A percentile compares a stretch with the other conserved stretches of the same genome.
These are phyloP conservation scores for Vitis cinerea DNA, from an alignment of 164 flowering plant genomes.

Conservation along the genomic window DNA sequence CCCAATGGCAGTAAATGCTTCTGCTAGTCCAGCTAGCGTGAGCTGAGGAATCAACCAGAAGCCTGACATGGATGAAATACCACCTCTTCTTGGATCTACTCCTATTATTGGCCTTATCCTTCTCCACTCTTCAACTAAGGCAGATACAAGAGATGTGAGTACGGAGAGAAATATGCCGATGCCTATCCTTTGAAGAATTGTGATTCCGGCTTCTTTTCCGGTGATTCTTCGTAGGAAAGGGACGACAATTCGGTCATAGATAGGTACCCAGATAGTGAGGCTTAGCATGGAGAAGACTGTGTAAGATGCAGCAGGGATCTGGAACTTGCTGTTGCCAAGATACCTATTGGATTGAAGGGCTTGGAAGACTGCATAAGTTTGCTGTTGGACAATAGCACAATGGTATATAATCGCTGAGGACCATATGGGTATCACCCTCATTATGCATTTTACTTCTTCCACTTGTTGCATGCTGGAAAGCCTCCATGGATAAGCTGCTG, in stretches of 20 bases:
- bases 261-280: slow-evolving; percentile 42
- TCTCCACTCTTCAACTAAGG: slow-evolving; percentile 35
- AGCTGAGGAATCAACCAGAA: slow-evolving; percentile 53
- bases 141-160: slow-evolving; percentile 31
- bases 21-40: slow-evolving; percentile 40
- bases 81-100: slow-evolving; percentile 26
- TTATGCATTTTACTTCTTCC: slow-evolving; percentile 76
- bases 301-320: slow-evolving; percentile 56
- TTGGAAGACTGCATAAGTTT: slow-evolving; percentile 54
- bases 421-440: slow-evolving; percentile 77
- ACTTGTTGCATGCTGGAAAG: slow-evolving; percentile 73
- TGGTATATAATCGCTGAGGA: slow-evolving; percentile 21
- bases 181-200: slow-evolving; percentile 54
- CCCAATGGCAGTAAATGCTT: slow-evolving; percentile 44
- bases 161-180: slow-evolving; percentile 40
- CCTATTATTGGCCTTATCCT: slow-evolving; percentile 32
- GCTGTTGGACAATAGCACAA: slow-evolving; percentile 28
- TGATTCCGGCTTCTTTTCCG: slow-evolving; percentile 43
- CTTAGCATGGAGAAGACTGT: slow-evolving; percentile 39
- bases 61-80: slow-evolving; percentile 49
- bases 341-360: slow-evolving; percentile 50
- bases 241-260: slow-evolving; percentile 47
- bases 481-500: slow-evolving; percentile 67
- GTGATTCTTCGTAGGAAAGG: slow-evolving; percentile 36
- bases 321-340: slow-evolving; percentile 29